Base-by-base conservation (phyloP, 140 eudicot genomes). In the Ambrosia hybrid region DNA sequence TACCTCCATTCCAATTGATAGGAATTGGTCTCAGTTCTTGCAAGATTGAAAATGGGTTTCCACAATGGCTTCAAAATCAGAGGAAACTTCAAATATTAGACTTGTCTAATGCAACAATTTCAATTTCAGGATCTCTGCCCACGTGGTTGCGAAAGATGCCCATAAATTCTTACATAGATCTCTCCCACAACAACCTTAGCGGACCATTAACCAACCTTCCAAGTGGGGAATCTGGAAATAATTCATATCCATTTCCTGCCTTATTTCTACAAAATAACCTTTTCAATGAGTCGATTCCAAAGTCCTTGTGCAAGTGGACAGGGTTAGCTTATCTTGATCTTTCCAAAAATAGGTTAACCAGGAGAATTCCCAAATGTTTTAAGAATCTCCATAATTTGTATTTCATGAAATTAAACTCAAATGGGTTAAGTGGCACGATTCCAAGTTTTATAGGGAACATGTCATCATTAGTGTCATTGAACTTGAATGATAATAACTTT, bases 161-260 rank as follows among this genome's bases (percentile, higher is more conserved):
- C 2, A 46, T 66, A 15, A 56, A 56, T 71, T 43, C 37, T 21
- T 0, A 0, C 14, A 0, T 79, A 37, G 56, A 65, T 72, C 69
- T 79, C 37, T 79, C 74, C 1, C 33, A 55, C 51, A 77, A 77
- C 76, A 49, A 69, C 7, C 16, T 76, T 30, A 51, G 57, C 12
- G 79, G 79, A 11, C 12, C 72, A 46, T 26, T 48, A 6, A 48
- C 13, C 36, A 67, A 48, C 43, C 59, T 67, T 26, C 72, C 72
- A 6, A 10, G 0, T 9, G 9, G 16, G 14, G 64, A 21, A 21
- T 21, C 30, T 21, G 30, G 34, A 15, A 4, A 3, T 21, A 0
- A 21, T 21, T 21, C 30, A 21, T 21, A 21, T 21, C n/a, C 0
- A 21, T 21, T 0, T 21, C 1, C n/a, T n/a, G n/a, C 4, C 0